Percentiles rank a stretch among this genome's conserved stretches.
phyloP scores from a whole-genome alignment of 768 basidiomycete species.

The Cyclocybe aegerita region DNA sequence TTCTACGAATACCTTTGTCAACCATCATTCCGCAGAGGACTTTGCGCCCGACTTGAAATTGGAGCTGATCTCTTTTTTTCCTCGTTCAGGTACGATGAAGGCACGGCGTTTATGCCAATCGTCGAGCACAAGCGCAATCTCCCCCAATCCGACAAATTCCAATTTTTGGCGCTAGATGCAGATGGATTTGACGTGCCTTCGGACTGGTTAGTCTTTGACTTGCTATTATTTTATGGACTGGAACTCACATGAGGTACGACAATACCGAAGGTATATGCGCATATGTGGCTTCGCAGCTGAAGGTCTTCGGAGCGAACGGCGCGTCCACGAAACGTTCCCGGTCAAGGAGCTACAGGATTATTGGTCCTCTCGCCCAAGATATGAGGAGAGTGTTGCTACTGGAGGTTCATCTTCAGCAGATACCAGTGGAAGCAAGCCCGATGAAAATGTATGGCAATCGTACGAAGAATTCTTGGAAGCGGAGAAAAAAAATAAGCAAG shows the following conservation, averaged over 20 bases:
- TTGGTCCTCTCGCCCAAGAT: constrained; percentile 63
- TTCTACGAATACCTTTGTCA: background rate
- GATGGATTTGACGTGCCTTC: constrained; percentile 77
- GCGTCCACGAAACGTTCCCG: constrained; percentile 62
- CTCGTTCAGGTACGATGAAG: constrained; percentile 73
- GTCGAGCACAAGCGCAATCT: constrained; percentile 56
- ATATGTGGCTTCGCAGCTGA: constrained; percentile 74
- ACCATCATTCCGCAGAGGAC: constrained; percentile 1
- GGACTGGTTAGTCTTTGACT: constrained; percentile 69
- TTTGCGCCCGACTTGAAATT: too few relatives aligned
- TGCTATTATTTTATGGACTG: constrained; percentile 6
- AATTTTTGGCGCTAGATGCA: constrained; percentile 72
- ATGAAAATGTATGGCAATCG: constrained; percentile 23
- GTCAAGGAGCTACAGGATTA: constrained; percentile 74
- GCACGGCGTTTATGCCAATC: constrained; percentile 79
- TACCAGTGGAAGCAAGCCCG: constrained; percentile 14
- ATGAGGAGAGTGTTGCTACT: constrained; percentile 34
- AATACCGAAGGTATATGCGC: constrained; percentile 64
- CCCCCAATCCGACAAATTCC: constrained; percentile 57
- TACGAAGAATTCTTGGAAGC: constrained; percentile 50
- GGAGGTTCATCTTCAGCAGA: background rate
- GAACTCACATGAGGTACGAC: background rate
- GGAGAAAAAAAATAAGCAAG: constrained; percentile 39
- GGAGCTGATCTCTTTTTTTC: background rate
- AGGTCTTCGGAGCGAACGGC: constrained; percentile 62